Evolutionary conservation across 2,329 filamentous ascomycete genomes (phyloP), one percentile per base, ranked within the genome.

Genomic region (Fusarium heterosporum): DNA sequence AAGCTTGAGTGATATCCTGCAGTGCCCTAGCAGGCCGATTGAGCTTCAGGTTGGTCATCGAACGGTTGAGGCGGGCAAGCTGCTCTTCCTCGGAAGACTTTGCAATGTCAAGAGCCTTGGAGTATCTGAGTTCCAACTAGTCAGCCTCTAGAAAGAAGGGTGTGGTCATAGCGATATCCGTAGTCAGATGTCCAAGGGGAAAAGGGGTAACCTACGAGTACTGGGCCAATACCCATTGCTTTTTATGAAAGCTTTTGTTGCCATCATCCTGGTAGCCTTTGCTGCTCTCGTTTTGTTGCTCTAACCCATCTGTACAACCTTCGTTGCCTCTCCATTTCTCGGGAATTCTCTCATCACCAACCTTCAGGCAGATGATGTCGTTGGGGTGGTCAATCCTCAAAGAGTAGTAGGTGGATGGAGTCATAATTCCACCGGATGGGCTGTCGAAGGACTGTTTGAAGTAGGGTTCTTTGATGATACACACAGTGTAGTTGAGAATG

Each of bases 51-150:
- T 57, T 55, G 3, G 13, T 17, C 8, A 57, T 8, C 14, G 40
- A 39, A 7, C 50, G 55, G 26, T 57, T 57, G 19, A 55, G 50
- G 13, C 38, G 26, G 17, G 55, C 39, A 8, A 57, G 25, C 8
- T 39, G 19, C 28, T 42, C 55, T 3, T 57, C 55, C 12, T 55
- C 2, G 2, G 11, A 0, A 2, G n/a, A 46, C 7, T 32, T 8
- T 4, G 26, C 26, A 1, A 10, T 29, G 6, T 9, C 8, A 25
- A 46, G 28, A 19, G 50, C 55, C 16, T 16, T 4, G 2, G 55
- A 39, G 26, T 55, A 55, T 9, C 55, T 57, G 3, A n/a, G 9
- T 14, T 34, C 14, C 7, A 10, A 3, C 1, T 3, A 14, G 16
- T 51, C 30, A 51, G 48, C 9, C 17, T 5, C 7, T 7, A 9